Conservation (phyloP, 106 monocot species). For the Allium fistulosum region DNA sequence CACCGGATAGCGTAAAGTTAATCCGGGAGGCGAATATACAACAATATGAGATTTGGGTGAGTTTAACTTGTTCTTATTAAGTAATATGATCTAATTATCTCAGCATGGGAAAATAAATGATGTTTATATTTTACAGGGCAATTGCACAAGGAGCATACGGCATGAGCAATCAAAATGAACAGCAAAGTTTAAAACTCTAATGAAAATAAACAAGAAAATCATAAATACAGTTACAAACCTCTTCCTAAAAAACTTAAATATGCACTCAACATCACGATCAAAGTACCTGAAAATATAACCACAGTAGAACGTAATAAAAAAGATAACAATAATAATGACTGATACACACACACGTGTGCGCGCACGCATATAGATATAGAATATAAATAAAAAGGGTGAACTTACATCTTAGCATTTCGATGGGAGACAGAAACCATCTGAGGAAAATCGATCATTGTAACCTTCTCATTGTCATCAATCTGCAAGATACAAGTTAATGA, state of each 20-base stretch:
- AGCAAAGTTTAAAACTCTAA: no score
- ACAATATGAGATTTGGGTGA: no score
- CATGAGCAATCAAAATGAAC: no score
- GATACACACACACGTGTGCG: background rate
- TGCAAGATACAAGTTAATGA: conserved; percentile 13
- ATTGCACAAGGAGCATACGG: no score
- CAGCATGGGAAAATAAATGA: no score
- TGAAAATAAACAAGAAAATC: no score
- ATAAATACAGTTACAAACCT: conserved; percentile 31
- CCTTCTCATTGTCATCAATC: conserved; percentile 88
- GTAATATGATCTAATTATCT: no score
- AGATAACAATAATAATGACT: background rate
- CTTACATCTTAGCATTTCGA: conserved; percentile 94
- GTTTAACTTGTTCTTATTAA: no score
- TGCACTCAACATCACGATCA: conserved; percentile 90
- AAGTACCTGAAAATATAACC: conserved; percentile 69
- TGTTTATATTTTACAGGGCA: no score
- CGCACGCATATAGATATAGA: background rate
- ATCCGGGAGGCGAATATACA: no score
- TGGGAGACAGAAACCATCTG: conserved; percentile 99
- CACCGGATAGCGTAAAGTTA: no score
- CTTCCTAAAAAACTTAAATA: conserved; percentile 90
- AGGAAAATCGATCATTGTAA: conserved; percentile 99
- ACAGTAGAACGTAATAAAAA: background rate
- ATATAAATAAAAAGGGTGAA: background rate